Evolutionary conservation across 345 rosid genomes (phyloP).

Genomic region (Anacardium occidentale): DNA sequence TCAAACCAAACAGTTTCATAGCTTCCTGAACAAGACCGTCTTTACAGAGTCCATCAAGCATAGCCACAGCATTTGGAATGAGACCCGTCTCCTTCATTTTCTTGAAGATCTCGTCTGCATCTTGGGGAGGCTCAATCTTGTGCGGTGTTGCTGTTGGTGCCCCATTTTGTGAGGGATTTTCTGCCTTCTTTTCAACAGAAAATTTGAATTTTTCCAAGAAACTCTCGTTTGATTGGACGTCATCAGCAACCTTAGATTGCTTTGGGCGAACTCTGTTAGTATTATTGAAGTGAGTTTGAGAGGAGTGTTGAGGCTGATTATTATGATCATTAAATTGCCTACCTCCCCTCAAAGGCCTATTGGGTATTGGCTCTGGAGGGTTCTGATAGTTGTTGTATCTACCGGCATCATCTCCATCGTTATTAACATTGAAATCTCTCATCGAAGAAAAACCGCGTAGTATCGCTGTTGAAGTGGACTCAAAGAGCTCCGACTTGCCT

Average conservation of each 20-base stretch:
- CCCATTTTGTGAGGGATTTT: constrained; percentile 14
- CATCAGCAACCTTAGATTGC: constrained; percentile 10
- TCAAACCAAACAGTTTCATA: constrained; percentile 74
- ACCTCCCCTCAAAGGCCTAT: constrained; percentile 57
- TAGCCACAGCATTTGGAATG: constrained; percentile 83
- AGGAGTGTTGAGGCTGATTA: constrained; percentile 11
- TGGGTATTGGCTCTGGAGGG: constrained; percentile 56
- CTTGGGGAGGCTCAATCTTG: constrained; percentile 36
- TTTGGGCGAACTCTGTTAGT: neutral
- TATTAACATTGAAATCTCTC: neutral
- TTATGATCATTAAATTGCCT: constrained; percentile 24
- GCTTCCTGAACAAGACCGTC: constrained; percentile 92
- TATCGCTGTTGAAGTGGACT: neutral
- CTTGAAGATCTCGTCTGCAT: constrained; percentile 64
- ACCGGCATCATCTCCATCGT: neutral
- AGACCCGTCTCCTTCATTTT: constrained; percentile 92
- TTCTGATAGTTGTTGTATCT: neutral
- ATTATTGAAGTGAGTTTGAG: neutral
- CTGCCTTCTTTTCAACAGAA: constrained; percentile 36
- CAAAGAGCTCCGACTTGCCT: neutral
- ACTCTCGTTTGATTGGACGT: constrained; percentile 42
- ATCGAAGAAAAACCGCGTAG: constrained; percentile 5
- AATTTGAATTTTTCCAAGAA: constrained; percentile 71
- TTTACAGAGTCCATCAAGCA: constrained; percentile 96
- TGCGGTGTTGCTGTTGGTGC: constrained; percentile 20